These are phyloP conservation scores for Aspergillus diversus DNA, from an alignment of 495 filamentous ascomycete species.

Conservation along the genomic window DNA sequence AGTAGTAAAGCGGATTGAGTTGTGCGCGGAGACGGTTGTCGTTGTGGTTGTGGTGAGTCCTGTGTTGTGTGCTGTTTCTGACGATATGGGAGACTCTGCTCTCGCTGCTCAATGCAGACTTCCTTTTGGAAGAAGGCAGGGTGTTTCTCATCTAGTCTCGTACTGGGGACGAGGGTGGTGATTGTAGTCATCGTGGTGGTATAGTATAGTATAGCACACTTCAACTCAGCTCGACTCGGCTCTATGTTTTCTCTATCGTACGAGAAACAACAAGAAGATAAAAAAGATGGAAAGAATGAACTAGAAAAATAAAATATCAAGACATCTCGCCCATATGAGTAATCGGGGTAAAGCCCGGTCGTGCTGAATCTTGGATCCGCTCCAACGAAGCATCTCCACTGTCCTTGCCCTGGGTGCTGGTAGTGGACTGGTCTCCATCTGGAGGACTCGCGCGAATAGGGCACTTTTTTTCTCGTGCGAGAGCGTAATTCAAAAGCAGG, in stretches of 20 bases:
- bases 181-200: conserved; percentile 12
- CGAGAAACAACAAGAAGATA: not conserved
- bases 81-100: conserved; percentile 5
- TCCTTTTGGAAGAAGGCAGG: conserved; percentile 20
- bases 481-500: not conserved
- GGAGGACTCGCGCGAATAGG: not conserved
- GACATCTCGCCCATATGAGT: not conserved
- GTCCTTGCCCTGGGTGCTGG: no score
- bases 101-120: conserved; percentile 15
- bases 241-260: not conserved
- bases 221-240: no score
- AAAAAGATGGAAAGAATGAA: not conserved
- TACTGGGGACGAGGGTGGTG: conserved; percentile 11
- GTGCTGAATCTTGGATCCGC: not conserved
- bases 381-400: not conserved
- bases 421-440: not conserved
- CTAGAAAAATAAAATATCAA: not conserved
- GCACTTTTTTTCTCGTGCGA: not conserved
- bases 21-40: not conserved
- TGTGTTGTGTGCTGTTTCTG: not conserved
- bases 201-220: not conserved
- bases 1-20: conserved; percentile 42
- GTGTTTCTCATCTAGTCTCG: conserved; percentile 20
- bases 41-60: not conserved
- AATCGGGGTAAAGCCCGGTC: not conserved